Percentiles rank a stretch among this genome's conserved stretches.
These are phyloP conservation scores for Paramecium pentaurelia DNA, from an alignment of 73 alveolate genomes.

Conservation along the genomic window DNA sequence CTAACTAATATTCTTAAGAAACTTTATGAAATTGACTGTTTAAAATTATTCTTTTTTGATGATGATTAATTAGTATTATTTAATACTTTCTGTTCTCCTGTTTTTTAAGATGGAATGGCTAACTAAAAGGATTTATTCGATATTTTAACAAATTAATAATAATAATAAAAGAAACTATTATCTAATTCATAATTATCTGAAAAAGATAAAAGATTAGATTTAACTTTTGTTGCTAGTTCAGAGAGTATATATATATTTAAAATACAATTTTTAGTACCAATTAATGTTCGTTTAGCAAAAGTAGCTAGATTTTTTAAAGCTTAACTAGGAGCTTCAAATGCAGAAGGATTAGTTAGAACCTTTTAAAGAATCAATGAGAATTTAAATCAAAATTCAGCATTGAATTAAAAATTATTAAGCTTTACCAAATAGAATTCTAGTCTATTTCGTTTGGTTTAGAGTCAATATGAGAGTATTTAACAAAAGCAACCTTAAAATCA, in stretches of 20 bases:
- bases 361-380: slow-evolving; percentile 5
- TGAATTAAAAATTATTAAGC: background rate
- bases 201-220: background rate
- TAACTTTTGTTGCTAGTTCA: slow-evolving; percentile 7
- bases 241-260: background rate
- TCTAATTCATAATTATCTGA: background rate
- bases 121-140: background rate
- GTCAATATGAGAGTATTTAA: background rate
- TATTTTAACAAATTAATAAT: background rate
- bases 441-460: background rate
- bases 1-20: slow-evolving; percentile 7
- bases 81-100: slow-evolving; percentile 29
- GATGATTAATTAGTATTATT: slow-evolving; percentile 11
- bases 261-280: background rate
- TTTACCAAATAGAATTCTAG: background rate
- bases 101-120: background rate
- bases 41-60: slow-evolving; percentile 7
- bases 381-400: background rate
- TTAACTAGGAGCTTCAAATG: slow-evolving; percentile 15
- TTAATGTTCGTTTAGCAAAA: slow-evolving; percentile 1
- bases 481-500: background rate
- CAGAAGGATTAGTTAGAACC: background rate
- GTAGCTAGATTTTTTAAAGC: slow-evolving; percentile 31
- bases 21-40: slow-evolving; percentile 11
- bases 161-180: background rate